phyloP scores from a whole-genome alignment of 177 flowering plant species.

The Vitis hybrid region DNA sequence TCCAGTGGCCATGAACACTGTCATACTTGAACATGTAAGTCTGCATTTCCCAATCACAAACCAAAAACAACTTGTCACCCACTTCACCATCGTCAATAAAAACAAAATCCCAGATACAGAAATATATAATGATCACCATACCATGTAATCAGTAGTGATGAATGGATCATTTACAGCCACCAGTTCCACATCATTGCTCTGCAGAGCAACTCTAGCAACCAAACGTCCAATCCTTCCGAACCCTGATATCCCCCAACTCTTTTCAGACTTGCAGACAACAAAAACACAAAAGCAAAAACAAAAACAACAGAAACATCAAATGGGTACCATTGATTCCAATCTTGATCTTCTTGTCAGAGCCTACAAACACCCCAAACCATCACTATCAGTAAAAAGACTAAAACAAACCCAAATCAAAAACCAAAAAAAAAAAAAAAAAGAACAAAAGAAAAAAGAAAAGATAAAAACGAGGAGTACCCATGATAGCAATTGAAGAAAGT shows the following conservation, averaged over 20 bases:
- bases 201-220: constrained; percentile 73
- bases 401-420: too few species aligned
- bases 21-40: constrained; percentile 50
- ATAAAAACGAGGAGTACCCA: too few species aligned
- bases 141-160: constrained; percentile 79
- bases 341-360: constrained; percentile 37
- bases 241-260: constrained; percentile 25
- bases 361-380: constrained; percentile 4
- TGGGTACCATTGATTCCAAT: constrained; percentile 52
- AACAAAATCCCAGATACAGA: background rate
- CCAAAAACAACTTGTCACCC: background rate
- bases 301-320: background rate
- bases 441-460: too few species aligned
- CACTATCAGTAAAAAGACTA: background rate
- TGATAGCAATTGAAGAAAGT: too few species aligned
- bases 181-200: constrained; percentile 71
- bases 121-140: constrained; percentile 11
- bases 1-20: constrained; percentile 44
- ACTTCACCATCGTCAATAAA: background rate
- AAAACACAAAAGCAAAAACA: background rate
- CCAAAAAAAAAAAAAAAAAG: too few species aligned
- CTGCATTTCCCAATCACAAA: constrained; percentile 13
- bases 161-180: constrained; percentile 80
- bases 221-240: constrained; percentile 79
- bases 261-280: background rate